Evolutionary conservation across 345 rosid genomes (phyloP).

Genomic region (Salix udensis): DNA sequence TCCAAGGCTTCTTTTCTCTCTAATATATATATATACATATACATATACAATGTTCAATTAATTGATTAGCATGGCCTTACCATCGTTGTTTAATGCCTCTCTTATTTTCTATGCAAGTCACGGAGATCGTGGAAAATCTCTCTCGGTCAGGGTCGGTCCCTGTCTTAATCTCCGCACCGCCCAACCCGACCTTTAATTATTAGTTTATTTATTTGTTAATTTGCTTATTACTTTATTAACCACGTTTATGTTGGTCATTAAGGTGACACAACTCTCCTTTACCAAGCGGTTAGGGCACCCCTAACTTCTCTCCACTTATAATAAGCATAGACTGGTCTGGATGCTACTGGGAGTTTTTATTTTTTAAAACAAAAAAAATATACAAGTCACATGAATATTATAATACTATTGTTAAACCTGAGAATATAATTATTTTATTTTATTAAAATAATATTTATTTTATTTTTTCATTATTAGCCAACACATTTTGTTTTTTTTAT

Average conservation of each 20-base stretch:
- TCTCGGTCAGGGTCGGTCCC: slow-evolving; percentile 10
- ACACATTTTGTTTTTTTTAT: no score
- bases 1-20: background rate
- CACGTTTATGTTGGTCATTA: slow-evolving; percentile 13
- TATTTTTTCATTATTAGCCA: no score
- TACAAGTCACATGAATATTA: no score
- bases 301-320: background rate
- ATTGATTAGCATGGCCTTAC: background rate
- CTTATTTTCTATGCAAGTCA: background rate
- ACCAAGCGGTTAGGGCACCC: background rate
- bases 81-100: background rate
- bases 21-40: no score
- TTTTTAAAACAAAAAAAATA: no score
- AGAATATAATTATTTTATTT: no score
- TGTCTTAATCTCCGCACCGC: slow-evolving; percentile 12
- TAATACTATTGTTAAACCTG: no score
- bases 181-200: slow-evolving; percentile 1
- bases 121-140: slow-evolving; percentile 35
- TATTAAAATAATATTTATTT: no score
- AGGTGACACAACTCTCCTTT: background rate
- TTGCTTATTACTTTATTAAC: background rate
- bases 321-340: background rate
- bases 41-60: no score
- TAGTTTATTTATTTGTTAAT: background rate
- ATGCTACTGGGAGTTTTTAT: no score